Evolutionary conservation across 305 asterid species (phyloP).

Genomic region (Fraxinus latifolia): DNA sequence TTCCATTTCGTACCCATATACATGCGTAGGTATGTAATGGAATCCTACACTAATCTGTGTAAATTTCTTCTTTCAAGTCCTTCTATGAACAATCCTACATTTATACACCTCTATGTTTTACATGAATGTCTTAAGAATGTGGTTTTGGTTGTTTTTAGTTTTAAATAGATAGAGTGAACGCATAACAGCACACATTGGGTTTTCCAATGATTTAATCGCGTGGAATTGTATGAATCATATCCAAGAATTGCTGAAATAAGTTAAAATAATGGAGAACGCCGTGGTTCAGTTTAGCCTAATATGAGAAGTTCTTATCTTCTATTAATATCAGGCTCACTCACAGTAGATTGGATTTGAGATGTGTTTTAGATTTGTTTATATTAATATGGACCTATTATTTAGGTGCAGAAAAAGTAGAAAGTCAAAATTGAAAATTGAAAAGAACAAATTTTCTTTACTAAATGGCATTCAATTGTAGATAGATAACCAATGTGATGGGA

Average conservation of each 20-base stretch:
- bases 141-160: background rate
- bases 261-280: background rate
- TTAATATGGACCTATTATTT: background rate
- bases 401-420: background rate
- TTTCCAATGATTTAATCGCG: background rate
- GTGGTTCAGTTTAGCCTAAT: background rate
- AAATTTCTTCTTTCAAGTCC: background rate
- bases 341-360: background rate
- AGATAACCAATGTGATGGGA: background rate
- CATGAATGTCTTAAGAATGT: background rate
- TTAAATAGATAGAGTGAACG: background rate
- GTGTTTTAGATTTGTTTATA: background rate
- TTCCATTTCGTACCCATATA: background rate
- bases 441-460: background rate
- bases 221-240: background rate
- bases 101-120: background rate
- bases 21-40: background rate
- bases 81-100: background rate
- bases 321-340: background rate
- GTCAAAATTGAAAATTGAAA: background rate
- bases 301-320: background rate
- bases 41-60: background rate
- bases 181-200: background rate
- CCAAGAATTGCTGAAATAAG: background rate
- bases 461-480: background rate